Evolutionary conservation across 2,329 filamentous ascomycete species (phyloP), one percentile per base, ranked within the genome.

Genomic region (Venturia nashicola): DNA sequence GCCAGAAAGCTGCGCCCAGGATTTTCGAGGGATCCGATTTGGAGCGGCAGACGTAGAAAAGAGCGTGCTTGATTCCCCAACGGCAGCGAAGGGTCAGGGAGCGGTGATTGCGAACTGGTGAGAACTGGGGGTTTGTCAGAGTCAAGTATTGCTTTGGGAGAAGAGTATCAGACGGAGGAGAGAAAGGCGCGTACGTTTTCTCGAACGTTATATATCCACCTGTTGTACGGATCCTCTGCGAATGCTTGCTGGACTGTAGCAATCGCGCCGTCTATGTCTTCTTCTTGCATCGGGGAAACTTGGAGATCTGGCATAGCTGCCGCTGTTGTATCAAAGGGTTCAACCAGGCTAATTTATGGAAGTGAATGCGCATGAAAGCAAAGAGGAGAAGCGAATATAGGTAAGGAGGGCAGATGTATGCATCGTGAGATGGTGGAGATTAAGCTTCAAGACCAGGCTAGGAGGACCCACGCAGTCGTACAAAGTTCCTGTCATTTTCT

Each of bases 1-100:
- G 76, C 88, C 88, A 91, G 82, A 88, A 89, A 65, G 86, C 84
- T 32, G 89, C 85, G 11, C 88, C 88, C 36, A 90, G 79, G 43
- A 90, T 80, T 65, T 82, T 80, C 61, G 73, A 66, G 18, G 73
- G 72, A 5, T 70, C 70, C 27, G 66, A 60, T 27, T 62, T 74
- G 0, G 78, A 76, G 73, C 86, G 88, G 11, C 86, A 86, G 65
- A 90, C 85, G 68, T 87, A 83, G 75, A 90, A 88, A 44, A 88
- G 80, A 62, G 82, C 86, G 70, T 87, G 85, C 62, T 81, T 79
- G 72, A 90, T 87, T 34, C 87, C 86, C 84, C 87, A 90, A 67
- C 78, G 77, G 74, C 87, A 89, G 62, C 88, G 82, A 1, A 87
- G 82, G 1, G 79, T 80, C 18, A 89, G 78, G 16, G 85, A 88